These are phyloP conservation scores for Anethum foeniculum DNA, from an alignment of 140 eudicot species.

Conservation along the genomic window DNA sequence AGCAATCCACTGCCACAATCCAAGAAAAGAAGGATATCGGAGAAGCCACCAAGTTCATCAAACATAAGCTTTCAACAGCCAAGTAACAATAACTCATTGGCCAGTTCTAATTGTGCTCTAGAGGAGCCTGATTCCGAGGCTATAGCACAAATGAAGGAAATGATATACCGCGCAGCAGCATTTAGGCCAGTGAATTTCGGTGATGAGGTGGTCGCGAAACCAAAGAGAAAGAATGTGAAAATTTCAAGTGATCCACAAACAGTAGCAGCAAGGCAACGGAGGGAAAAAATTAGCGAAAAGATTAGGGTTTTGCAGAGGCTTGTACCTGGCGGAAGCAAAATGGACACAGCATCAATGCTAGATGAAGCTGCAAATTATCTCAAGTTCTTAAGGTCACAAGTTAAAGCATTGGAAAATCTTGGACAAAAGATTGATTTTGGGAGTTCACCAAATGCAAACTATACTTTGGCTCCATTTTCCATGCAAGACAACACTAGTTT, in stretches of 20 bases:
- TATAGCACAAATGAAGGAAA: constrained; percentile 82
- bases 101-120: constrained; percentile 3
- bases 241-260: constrained; percentile 5
- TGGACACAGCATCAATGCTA: constrained; percentile 15
- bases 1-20: constrained; percentile 4
- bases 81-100: constrained; percentile 17
- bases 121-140: constrained; percentile 76
- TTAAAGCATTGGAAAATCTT: constrained; percentile 20
- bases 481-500: not conserved
- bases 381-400: constrained; percentile 9
- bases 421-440: constrained; percentile 14
- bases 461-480: constrained; percentile 1
- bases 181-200: constrained; percentile 81
- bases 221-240: constrained; percentile 5
- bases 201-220: constrained; percentile 7
- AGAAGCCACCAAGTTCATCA: constrained; percentile 37
- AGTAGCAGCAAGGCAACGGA: constrained; percentile 10
- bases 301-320: constrained; percentile 15
- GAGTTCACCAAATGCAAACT: not conserved
- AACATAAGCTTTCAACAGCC: constrained; percentile 64
- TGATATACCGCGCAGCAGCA: constrained; percentile 83
- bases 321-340: constrained; percentile 12
- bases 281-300: constrained; percentile 7
- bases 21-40: constrained; percentile 35
- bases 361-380: constrained; percentile 7